A percentile compares a stretch with the other conserved stretches of the same genome.
These are phyloP conservation scores for Pseudocercospora pini-densiflorae DNA, from an alignment of 2,329 filamentous ascomycete species.

Conservation along the genomic window DNA sequence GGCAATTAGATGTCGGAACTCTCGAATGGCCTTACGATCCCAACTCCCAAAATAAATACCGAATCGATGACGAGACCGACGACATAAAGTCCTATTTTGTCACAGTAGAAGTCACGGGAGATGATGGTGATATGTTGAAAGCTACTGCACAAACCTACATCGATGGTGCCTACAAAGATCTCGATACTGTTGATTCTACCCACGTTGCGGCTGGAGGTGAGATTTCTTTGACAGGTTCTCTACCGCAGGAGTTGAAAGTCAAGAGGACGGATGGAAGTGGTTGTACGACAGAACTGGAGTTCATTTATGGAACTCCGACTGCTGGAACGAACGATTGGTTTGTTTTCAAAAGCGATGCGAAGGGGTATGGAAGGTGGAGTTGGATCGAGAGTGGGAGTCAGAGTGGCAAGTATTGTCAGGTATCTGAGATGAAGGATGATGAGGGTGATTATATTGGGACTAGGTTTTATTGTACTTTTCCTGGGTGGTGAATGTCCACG, in stretches of 20 bases:
- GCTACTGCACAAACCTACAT: constrained; percentile 2
- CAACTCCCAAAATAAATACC: constrained; percentile 6
- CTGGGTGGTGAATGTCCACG: not conserved
- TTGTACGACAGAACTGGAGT: constrained; percentile 11
- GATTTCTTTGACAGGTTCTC: constrained; percentile 3
- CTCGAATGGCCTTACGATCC: constrained; percentile 18
- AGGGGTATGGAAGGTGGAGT: not conserved
- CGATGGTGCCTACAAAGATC: not conserved
- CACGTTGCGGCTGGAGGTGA: not conserved
- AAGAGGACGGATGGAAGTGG: not conserved
- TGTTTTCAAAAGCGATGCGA: constrained; percentile 2
- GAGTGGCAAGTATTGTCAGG: not conserved
- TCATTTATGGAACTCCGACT: constrained; percentile 9
- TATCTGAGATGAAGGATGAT: not conserved
- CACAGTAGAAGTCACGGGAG: constrained; percentile 13
- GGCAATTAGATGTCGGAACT: not conserved
- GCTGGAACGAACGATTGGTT: constrained; percentile 8
- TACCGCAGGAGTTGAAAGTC: constrained; percentile 10
- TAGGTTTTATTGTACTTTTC: not conserved
- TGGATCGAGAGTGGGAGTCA: not conserved
- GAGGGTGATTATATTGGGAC: not conserved
- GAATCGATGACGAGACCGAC: constrained; percentile 11
- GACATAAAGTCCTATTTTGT: constrained; percentile 15
- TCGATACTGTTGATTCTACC: not conserved
- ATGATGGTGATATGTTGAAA: constrained; percentile 12